phyloP scores from a whole-genome alignment of 2,329 filamentous ascomycete species.

The Grosmannia huntii region DNA sequence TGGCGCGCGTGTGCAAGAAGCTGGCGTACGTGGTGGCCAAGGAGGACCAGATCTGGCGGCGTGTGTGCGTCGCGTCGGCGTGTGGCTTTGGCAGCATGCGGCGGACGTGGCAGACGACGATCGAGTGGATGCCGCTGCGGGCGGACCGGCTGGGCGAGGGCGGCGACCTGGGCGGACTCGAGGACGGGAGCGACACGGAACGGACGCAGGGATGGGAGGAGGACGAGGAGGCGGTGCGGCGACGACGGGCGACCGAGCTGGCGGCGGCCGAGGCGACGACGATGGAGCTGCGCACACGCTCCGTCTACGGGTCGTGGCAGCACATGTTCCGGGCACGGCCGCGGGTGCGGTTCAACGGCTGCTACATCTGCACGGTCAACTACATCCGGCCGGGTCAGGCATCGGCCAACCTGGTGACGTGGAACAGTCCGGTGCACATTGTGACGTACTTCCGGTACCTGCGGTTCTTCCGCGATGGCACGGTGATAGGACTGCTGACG shows the following conservation, averaged over 20 bases:
- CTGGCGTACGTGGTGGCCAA: conserved; percentile 74
- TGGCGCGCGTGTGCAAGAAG: conserved; percentile 73
- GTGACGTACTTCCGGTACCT: conserved; percentile 98
- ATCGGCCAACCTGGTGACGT: conserved; percentile 57
- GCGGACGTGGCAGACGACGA: conserved; percentile 57
- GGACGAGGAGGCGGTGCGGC: conserved; percentile 9
- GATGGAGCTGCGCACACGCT: conserved; percentile 23
- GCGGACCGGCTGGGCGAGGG: conserved; percentile 7
- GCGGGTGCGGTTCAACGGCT: conserved; percentile 83
- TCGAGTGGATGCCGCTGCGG: conserved; percentile 41
- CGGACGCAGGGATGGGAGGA: conserved; percentile 6
- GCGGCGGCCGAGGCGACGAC: conserved; percentile 20
- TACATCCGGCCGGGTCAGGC: conserved; percentile 75
- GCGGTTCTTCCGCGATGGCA: conserved; percentile 85
- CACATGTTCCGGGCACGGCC: conserved; percentile 71
- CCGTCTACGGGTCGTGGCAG: conserved; percentile 38
- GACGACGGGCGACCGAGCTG: conserved; percentile 1
- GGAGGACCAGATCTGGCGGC: conserved; percentile 79
- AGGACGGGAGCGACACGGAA: conserved; percentile 6
- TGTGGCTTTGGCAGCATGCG: conserved; percentile 78
- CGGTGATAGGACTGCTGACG: conserved; percentile 66
- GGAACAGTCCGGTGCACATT: conserved; percentile 77
- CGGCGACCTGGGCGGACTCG: background rate
- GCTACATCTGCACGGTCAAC: conserved; percentile 95
- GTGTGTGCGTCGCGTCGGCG: conserved; percentile 54